A percentile compares a stretch with the other conserved stretches of the same genome.
phyloP scores from a whole-genome alignment of 441 rosid genomes.

The Pelargonium australe region DNA sequence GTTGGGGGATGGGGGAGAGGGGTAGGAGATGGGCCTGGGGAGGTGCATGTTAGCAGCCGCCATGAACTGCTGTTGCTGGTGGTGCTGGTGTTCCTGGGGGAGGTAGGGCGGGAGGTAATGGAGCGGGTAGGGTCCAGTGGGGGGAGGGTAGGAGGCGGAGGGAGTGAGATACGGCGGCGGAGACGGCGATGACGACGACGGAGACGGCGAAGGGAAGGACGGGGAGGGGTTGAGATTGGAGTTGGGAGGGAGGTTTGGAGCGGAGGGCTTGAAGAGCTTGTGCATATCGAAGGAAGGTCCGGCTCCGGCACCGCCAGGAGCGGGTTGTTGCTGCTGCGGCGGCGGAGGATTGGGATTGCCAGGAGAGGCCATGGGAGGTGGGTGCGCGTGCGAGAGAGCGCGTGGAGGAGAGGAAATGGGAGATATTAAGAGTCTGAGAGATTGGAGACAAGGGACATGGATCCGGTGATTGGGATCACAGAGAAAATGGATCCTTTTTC shows the following conservation, averaged over 20 bases:
- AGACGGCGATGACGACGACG: no score
- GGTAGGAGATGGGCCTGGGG: constrained; percentile 38
- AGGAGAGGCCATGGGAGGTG: constrained; percentile 34
- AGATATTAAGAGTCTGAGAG: no score
- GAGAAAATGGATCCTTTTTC: constrained; percentile 1
- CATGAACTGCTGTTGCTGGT: constrained; percentile 14
- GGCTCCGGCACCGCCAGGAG: not conserved
- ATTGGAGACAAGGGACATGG: constrained; percentile 6
- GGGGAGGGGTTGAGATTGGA: constrained; percentile 32
- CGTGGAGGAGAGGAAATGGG: no score
- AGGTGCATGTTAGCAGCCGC: constrained; percentile 13
- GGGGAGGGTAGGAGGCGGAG: constrained; percentile 52
- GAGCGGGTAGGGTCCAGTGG: constrained; percentile 41
- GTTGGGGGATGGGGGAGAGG: constrained; percentile 41
- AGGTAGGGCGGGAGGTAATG: constrained; percentile 36
- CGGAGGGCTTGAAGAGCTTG: constrained; percentile 38
- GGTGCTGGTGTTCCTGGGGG: constrained; percentile 28
- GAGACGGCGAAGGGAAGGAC: constrained; percentile 39
- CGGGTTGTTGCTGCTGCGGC: constrained; percentile 13
- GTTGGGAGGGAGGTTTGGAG: constrained; percentile 53
- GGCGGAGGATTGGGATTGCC: constrained; percentile 25
- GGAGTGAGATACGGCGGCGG: constrained; percentile 26
- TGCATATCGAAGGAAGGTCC: constrained; percentile 32
- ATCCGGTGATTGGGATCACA: constrained; percentile 19
- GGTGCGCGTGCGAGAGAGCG: not conserved